phyloP scores from a whole-genome alignment of 371 early-diverging fungal genomes.

The Saksenaea vasiformis region DNA sequence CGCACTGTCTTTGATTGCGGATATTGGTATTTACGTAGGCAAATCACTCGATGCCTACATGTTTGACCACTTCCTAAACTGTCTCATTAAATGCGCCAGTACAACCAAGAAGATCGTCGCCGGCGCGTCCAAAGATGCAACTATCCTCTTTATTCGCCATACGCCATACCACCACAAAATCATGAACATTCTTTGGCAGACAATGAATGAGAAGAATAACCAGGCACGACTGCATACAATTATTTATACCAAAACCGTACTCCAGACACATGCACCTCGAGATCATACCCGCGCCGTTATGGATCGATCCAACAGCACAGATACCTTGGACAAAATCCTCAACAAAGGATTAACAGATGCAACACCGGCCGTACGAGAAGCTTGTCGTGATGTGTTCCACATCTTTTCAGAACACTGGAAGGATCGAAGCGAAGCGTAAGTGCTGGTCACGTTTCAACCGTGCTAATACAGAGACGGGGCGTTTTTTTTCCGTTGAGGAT shows the following conservation, averaged over 20 bases:
- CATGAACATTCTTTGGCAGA: constrained; percentile 32
- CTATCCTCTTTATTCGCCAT: constrained; percentile 36
- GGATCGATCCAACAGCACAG: constrained; percentile 37
- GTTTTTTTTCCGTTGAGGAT: background rate
- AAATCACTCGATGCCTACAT: constrained; percentile 40
- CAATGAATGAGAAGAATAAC: constrained; percentile 48
- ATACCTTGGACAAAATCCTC: constrained; percentile 36
- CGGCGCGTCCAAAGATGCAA: constrained; percentile 28
- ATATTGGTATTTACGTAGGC: constrained; percentile 41
- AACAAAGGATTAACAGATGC: constrained; percentile 47
- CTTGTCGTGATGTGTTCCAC: constrained; percentile 48
- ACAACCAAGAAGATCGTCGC: constrained; percentile 46
- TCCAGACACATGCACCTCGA: constrained; percentile 42
- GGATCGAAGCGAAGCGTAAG: constrained; percentile 46
- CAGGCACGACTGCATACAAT: constrained; percentile 44
- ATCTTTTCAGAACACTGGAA: constrained; percentile 45
- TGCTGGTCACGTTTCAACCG: background rate
- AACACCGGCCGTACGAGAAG: constrained; percentile 44
- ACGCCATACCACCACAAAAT: constrained; percentile 41
- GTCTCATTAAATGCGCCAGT: constrained; percentile 41
- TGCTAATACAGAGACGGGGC: background rate
- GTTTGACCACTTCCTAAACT: constrained; percentile 37
- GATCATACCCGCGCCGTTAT: constrained; percentile 35
- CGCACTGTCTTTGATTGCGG: constrained; percentile 34
- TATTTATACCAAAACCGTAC: constrained; percentile 31